Base-by-base conservation (phyloP, 176 grass and related monocot species). In the Aegilops bicornis region DNA sequence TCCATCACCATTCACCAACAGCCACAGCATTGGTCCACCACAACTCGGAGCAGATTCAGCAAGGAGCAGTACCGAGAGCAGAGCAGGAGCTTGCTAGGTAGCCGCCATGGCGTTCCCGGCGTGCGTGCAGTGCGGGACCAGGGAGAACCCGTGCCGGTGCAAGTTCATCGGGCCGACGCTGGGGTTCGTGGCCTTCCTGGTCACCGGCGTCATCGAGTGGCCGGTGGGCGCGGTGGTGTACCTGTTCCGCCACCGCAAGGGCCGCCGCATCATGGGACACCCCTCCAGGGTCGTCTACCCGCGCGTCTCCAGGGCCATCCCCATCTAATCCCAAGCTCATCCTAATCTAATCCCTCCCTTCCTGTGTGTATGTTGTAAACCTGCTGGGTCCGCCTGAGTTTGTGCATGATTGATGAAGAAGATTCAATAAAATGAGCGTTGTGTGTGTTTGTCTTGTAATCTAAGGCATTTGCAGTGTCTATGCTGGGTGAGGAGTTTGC, bases 231-330 rank as follows among this genome's bases (percentile, higher is more conserved):
- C 96, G 20, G 84, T 90, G 5, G 91, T 98, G 14, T 98, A 95
- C 90, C 54, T 98, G 24, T 98, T 95, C 84, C 91, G 90, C 75
- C 93, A 95, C 86, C 70, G 74, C 68, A 98, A 94, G 88, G 96
- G 96, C n/a, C 96, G 93, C 45, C 93, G 96, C 85, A 98, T 98
- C 89, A 98, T 98, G 96, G 86, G 69, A 4, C 96, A 98, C 79
- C 96, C 96, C 2, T 86, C 86, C 15, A 65, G 58, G 23, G 96
- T 98, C 82, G 93, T 98, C 87, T 98, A 98, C 83, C 96, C 91
- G 54, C 80, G 63, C 68, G 79, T 98, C 62, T 60, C 77, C 40
- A 89, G 79, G 2, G 83, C 91, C 8, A 88, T 98, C 52, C 91
- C 96, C 12, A 94, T 95, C 62, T 59, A 22, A 59, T 59, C 19